These are phyloP conservation scores for Cyberlindnera xylosilytica DNA, from an alignment of 805 yeast genomes.

Conservation along the genomic window DNA sequence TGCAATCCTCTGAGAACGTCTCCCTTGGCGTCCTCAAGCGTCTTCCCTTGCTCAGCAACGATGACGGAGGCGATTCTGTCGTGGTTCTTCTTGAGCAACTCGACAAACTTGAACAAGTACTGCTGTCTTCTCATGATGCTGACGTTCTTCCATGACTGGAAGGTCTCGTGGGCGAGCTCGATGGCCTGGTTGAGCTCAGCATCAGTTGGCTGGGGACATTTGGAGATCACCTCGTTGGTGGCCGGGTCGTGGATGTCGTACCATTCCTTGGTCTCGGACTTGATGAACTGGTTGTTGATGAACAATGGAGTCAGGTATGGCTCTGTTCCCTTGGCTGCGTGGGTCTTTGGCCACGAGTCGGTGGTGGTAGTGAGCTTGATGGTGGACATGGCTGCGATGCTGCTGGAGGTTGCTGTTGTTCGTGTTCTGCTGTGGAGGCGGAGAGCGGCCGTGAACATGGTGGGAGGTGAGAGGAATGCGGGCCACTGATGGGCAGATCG, in stretches of 20 bases:
- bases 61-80: conserved; percentile 64
- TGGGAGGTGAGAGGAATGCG: too few species aligned
- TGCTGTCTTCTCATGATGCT: conserved; percentile 53
- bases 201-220: conserved; percentile 68
- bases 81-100: conserved; percentile 59
- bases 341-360: conserved; percentile 39
- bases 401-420: neutral
- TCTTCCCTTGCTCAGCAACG: conserved; percentile 73
- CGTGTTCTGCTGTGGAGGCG: neutral
- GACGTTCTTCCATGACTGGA: conserved; percentile 42
- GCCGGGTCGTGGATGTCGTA: conserved; percentile 73
- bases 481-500: too few species aligned
- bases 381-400: neutral
- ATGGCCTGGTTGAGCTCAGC: conserved; percentile 64
- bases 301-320: conserved; percentile 52
- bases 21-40: conserved; percentile 72
- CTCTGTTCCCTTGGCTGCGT: conserved; percentile 32
- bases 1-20: conserved; percentile 74
- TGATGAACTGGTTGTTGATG: conserved; percentile 42
- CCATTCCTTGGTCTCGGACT: conserved; percentile 50
- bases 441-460: too few species aligned
- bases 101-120: conserved; percentile 64
- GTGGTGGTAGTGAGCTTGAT: conserved; percentile 33
- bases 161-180: conserved; percentile 53
- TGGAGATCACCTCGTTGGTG: conserved; percentile 57